Conservation (phyloP, 2,329 filamentous ascomycete genomes). For the Aspergillus oerlinghausenensis region DNA sequence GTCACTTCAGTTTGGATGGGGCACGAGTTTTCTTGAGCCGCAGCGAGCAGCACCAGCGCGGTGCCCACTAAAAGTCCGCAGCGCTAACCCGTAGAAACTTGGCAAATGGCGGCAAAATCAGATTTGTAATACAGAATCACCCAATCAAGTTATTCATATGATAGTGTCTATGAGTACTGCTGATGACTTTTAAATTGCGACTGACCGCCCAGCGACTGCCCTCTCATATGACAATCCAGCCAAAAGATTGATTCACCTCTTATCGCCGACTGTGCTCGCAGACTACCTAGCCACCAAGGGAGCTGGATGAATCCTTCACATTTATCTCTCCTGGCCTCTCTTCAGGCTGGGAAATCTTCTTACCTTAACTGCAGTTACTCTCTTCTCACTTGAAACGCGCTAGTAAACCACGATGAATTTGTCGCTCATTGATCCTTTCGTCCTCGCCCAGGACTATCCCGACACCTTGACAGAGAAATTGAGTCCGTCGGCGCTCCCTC, state of each 20-base stretch:
- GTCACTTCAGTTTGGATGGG: conserved; percentile 38
- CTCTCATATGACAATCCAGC: conserved; percentile 5
- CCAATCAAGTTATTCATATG: conserved; percentile 3
- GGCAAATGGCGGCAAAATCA: neutral
- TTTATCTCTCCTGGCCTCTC: conserved; percentile 19
- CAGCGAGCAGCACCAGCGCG: conserved; percentile 20
- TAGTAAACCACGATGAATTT: conserved; percentile 57
- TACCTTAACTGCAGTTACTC: neutral
- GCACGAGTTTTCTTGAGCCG: conserved; percentile 38
- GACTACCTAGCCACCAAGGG: conserved; percentile 1
- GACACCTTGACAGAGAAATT: conserved; percentile 85
- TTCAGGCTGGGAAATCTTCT: conserved; percentile 19
- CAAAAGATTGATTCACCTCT: conserved; percentile 3
- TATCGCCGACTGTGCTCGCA: conserved; percentile 5
- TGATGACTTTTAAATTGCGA: conserved; percentile 12
- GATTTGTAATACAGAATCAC: too few species aligned
- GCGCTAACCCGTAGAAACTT: conserved; percentile 2
- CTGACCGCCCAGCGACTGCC: conserved; percentile 20
- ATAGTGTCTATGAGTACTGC: too few species aligned
- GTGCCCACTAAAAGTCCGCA: conserved; percentile 14
- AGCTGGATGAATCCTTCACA: conserved; percentile 24
- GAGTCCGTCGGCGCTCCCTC: conserved; percentile 46
- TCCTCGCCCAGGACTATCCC: conserved; percentile 76
- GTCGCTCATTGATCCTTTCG: conserved; percentile 66
- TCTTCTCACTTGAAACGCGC: neutral